Base-by-base conservation (phyloP, 2,329 filamentous ascomycete species). In the Hypoxylon sp. region DNA sequence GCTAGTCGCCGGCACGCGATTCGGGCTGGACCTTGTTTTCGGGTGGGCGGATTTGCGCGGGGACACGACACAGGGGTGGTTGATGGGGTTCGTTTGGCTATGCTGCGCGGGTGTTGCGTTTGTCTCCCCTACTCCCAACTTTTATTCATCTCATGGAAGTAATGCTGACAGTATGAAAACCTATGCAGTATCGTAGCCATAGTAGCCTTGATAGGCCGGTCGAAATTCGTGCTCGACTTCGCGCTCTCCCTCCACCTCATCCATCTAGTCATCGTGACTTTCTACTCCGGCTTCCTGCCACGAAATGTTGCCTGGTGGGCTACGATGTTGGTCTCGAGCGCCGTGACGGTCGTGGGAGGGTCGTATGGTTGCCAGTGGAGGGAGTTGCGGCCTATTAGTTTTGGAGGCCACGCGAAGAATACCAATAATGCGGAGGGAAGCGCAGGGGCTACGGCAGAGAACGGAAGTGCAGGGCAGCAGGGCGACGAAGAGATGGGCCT, bases 141-240 rank as follows among this genome's bases (percentile, higher is more conserved):
- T 2, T n/a, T n/a, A n/a, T n/a, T n/a, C n/a, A n/a, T n/a, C n/a
- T n/a, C n/a, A n/a, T 29, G 7, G 12, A 5, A 6, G n/a, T 20
- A 15, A 23, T 38, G 27, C 20, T 57, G 26, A 57, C 43, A 41
- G n/a, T 21, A 32, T 5, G 11, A 50, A 3, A n/a, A n/a, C n/a
- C n/a, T n/a, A n/a, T 38, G 51, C 66, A 97, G 93, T 68, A 84
- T 90, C 30, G 84, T 95, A 51, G 89, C 91, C 30, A 87, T 97
- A 50, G 84, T 96, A 40, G 74, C 93, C 44, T 78, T 97, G 50
- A 84, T 99, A 61, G 86, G 88, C 13, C 90, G 94, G 56, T 94
- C 89, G 36, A 97, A 97, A 71, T 88, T 97, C 54, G 89, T 97
- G 40, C 91, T 91, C 61, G 94, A 99, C 73, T 99, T 97, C 70